Percentiles rank a stretch among this genome's conserved stretches.
Evolutionary conservation across 1,284 basidiomycete genomes (phyloP).

Genomic region (Boletus sp.): DNA sequence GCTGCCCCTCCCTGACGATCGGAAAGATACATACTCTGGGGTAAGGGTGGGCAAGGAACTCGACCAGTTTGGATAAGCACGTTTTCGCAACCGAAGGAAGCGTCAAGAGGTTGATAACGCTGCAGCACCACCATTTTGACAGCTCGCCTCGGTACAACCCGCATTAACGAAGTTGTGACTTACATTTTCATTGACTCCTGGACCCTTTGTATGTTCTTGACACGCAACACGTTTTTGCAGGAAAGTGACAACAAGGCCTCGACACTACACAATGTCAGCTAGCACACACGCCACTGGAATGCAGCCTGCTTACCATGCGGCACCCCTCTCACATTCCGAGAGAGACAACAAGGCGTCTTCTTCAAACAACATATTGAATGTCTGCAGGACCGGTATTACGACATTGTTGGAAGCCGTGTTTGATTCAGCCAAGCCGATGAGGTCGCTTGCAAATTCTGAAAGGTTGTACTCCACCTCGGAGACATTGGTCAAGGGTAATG

Average conservation of each 20-base stretch:
- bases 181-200: constrained; percentile 79
- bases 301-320: constrained; percentile 43
- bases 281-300: constrained; percentile 14
- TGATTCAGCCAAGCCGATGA: constrained; percentile 49
- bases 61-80: constrained; percentile 46
- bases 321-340: constrained; percentile 42
- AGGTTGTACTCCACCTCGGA: constrained; percentile 41
- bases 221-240: constrained; percentile 53
- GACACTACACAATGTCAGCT: constrained; percentile 36
- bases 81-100: constrained; percentile 42
- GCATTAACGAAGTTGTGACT: constrained; percentile 26
- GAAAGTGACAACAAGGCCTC: constrained; percentile 48
- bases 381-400: constrained; percentile 76
- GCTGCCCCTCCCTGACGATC: constrained; percentile 5
- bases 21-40: constrained; percentile 56
- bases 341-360: constrained; percentile 53
- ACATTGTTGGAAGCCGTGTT: constrained; percentile 63
- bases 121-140: constrained; percentile 31
- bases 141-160: constrained; percentile 12
- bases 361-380: constrained; percentile 68
- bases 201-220: constrained; percentile 80
- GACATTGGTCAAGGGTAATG: constrained; percentile 42
- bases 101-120: constrained; percentile 60
- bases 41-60: constrained; percentile 73
- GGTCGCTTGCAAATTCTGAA: constrained; percentile 48